These are phyloP conservation scores for Vararia minispora DNA, from an alignment of 768 basidiomycete genomes.

Conservation along the genomic window DNA sequence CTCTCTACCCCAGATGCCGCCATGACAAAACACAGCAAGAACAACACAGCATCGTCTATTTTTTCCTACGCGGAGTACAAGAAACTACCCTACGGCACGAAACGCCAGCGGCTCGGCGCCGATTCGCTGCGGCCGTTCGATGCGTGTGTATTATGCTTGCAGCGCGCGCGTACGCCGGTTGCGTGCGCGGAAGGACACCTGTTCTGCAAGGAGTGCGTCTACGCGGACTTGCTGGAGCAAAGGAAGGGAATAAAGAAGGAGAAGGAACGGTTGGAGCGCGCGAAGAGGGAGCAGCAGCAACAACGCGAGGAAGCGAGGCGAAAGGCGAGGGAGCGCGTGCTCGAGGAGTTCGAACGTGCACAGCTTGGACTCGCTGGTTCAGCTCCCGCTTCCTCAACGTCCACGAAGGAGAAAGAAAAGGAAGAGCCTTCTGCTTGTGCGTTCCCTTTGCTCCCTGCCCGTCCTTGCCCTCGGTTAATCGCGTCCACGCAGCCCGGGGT, in stretches of 20 bases:
- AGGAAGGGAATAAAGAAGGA: slow-evolving; percentile 92
- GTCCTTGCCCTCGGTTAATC: neutral
- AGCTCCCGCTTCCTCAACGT: slow-evolving; percentile 28
- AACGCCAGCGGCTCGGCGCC: slow-evolving; percentile 75
- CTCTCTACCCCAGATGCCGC: neutral
- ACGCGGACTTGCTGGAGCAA: slow-evolving; percentile 81
- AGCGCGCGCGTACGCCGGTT: slow-evolving; percentile 73
- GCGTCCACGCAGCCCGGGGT: slow-evolving; percentile 34
- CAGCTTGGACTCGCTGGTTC: slow-evolving; percentile 59
- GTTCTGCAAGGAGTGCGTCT: slow-evolving; percentile 93
- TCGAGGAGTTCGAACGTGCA: slow-evolving; percentile 82
- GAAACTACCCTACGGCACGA: slow-evolving; percentile 77
- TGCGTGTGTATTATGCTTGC: slow-evolving; percentile 82
- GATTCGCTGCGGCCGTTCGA: slow-evolving; percentile 92
- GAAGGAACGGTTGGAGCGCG: slow-evolving; percentile 61
- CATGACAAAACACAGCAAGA: slow-evolving; percentile 88
- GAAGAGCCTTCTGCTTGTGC: slow-evolving; percentile 21
- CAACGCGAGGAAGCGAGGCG: slow-evolving; percentile 59
- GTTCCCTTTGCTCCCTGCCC: slow-evolving; percentile 13
- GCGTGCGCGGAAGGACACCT: slow-evolving; percentile 81
- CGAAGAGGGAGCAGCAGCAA: slow-evolving; percentile 71
- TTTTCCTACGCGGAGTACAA: slow-evolving; percentile 88
- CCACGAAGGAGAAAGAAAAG: slow-evolving; percentile 27
- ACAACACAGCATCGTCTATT: slow-evolving; percentile 81
- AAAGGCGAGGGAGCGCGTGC: slow-evolving; percentile 79